A percentile compares a stretch with the other conserved stretches of the same genome.
Evolutionary conservation across 169 alveolate genomes (phyloP).

Genomic region (Toxoplasma gondii): DNA sequence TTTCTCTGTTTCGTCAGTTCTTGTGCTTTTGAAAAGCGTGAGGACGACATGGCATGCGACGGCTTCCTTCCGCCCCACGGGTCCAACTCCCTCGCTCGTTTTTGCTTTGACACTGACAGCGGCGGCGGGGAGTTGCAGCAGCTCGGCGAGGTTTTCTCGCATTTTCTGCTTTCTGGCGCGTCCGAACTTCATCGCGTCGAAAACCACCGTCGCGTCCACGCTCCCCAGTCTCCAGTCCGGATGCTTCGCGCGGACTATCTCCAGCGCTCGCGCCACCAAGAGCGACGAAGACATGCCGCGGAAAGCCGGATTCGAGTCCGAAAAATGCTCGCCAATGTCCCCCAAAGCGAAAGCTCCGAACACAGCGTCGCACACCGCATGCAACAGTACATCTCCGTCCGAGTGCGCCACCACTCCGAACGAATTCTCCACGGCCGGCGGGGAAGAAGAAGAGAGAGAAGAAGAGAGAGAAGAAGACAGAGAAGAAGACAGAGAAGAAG

Average conservation of each 20-base stretch:
- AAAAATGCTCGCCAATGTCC: constrained; percentile 88
- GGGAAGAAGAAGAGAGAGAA: neutral
- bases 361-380: constrained; percentile 82
- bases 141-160: constrained; percentile 58
- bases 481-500: neutral
- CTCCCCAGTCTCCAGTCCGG: constrained; percentile 62
- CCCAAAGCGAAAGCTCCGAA: constrained; percentile 83
- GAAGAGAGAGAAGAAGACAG: neutral
- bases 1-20: neutral
- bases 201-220: constrained; percentile 71
- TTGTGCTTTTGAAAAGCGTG: neutral
- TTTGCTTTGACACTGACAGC: constrained; percentile 70
- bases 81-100: constrained; percentile 71
- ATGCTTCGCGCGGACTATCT: constrained; percentile 58
- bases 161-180: constrained; percentile 35
- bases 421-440: constrained; percentile 1
- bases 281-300: constrained; percentile 73
- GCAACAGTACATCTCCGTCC: constrained; percentile 89
- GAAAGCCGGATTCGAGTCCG: constrained; percentile 80
- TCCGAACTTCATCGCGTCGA: constrained; percentile 66
- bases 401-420: constrained; percentile 85
- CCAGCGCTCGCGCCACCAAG: constrained; percentile 71
- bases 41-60: constrained; percentile 74
- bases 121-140: constrained; percentile 58
- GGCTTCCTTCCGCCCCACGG: constrained; percentile 75